These are phyloP conservation scores for Turnera subulata DNA, from an alignment of 345 rosid species.

Conservation along the genomic window DNA sequence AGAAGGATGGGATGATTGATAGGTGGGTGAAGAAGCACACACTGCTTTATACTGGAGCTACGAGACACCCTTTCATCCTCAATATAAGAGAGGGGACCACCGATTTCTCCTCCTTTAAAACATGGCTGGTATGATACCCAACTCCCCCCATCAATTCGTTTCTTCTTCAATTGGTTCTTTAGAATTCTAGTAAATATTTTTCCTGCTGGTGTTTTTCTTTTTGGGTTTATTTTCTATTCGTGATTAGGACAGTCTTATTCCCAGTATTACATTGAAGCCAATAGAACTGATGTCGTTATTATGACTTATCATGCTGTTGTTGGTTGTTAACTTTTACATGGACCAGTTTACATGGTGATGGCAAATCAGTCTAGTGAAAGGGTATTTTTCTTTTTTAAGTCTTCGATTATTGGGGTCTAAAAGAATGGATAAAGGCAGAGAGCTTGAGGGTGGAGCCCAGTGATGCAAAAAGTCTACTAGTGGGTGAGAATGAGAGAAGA, in stretches of 20 bases:
- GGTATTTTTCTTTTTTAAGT: not conserved
- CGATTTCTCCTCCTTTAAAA: constrained; percentile 52
- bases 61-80: constrained; percentile 61
- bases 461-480: not conserved
- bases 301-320: no score
- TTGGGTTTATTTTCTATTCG: no score
- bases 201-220: not conserved
- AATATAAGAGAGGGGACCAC: constrained; percentile 73
- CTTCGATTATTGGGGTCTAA: not conserved
- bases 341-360: no score
- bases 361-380: no score
- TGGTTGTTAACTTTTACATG: no score
- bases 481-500: not conserved
- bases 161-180: not conserved
- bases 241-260: no score
- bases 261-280: no score
- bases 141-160: not conserved
- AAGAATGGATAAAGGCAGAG: no score
- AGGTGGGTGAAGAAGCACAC: constrained; percentile 66
- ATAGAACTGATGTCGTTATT: no score
- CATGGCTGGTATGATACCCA: constrained; percentile 64
- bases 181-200: not conserved
- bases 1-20: constrained; percentile 39
- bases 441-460: not conserved
- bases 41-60: constrained; percentile 51